These are phyloP conservation scores for Pichia exigua DNA, from an alignment of 805 yeast genomes.

Conservation along the genomic window DNA sequence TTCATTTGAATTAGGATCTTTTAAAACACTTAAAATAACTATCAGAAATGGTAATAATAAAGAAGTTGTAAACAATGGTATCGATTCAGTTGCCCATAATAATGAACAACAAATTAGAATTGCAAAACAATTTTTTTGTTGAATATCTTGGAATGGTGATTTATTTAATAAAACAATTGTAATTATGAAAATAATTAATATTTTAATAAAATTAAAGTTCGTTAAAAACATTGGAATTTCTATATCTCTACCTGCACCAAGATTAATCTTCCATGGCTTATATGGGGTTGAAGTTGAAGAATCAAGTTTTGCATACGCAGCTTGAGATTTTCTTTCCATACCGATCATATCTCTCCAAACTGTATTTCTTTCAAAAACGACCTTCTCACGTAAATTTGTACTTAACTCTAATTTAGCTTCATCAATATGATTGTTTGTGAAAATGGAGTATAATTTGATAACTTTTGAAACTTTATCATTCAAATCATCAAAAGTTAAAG, in stretches of 20 bases:
- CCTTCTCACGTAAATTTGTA: conserved; percentile 72
- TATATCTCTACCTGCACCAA: conserved; percentile 26
- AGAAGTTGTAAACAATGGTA: conserved; percentile 88
- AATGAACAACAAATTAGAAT: conserved; percentile 72
- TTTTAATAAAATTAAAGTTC: conserved; percentile 34
- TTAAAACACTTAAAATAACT: conserved; percentile 63
- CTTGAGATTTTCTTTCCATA: conserved; percentile 77
- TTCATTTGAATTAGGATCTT: conserved; percentile 41
- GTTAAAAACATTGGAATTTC: conserved; percentile 30
- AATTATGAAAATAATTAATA: conserved; percentile 38
- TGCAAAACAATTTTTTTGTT: conserved; percentile 76
- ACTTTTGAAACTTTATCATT: conserved; percentile 42
- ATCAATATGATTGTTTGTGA: conserved; percentile 31
- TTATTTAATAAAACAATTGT: conserved; percentile 43
- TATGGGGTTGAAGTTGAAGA: neutral
- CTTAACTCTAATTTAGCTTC: conserved; percentile 38
- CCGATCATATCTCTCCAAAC: conserved; percentile 97
- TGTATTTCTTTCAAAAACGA: conserved; percentile 95
- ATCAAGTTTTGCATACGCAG: conserved; percentile 38
- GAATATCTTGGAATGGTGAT: conserved; percentile 54
- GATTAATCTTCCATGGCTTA: conserved; percentile 17
- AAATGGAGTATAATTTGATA: conserved; percentile 34
- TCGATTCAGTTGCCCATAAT: conserved; percentile 93
- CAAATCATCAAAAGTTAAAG: conserved; percentile 38
- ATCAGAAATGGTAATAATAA: conserved; percentile 73